phyloP scores from a whole-genome alignment of 2,329 filamentous ascomycete species.

The Pseudogymnoascus sp. region DNA sequence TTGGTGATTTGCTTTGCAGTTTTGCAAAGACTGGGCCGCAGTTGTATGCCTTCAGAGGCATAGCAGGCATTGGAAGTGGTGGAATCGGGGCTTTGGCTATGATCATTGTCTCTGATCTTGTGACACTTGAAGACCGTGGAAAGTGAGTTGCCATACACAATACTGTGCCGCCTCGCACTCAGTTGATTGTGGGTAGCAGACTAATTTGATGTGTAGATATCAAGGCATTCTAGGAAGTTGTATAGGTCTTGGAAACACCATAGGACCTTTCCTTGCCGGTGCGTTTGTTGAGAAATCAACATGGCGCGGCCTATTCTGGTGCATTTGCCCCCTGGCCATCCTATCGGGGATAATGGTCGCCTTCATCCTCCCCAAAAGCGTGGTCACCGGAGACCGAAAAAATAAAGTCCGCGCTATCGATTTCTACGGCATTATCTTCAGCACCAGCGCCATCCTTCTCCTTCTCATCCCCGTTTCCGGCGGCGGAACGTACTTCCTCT shows the following conservation, averaged over 20 bases:
- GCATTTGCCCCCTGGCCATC: slow-evolving; percentile 45
- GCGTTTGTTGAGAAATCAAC: slow-evolving; percentile 32
- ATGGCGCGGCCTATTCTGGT: slow-evolving; percentile 41
- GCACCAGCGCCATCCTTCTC: slow-evolving; percentile 50
- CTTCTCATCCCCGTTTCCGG: slow-evolving; percentile 58
- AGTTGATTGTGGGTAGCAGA: not conserved
- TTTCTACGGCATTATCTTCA: slow-evolving; percentile 48
- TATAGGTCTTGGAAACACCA: slow-evolving; percentile 36
- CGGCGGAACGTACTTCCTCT: slow-evolving; percentile 49
- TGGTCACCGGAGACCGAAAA: slow-evolving; percentile 39
- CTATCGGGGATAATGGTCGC: slow-evolving; percentile 39
- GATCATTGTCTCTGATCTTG: slow-evolving; percentile 56
- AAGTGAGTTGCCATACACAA: slow-evolving; percentile 33
- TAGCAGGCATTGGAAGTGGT: slow-evolving; percentile 55
- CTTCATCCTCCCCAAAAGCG: slow-evolving; percentile 45
- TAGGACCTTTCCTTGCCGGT: slow-evolving; percentile 39
- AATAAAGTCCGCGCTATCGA: slow-evolving; percentile 51
- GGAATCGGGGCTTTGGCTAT: slow-evolving; percentile 52
- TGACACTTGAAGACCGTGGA: slow-evolving; percentile 51
- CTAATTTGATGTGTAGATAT: slow-evolving; percentile 22
- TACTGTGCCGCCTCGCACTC: not conserved
- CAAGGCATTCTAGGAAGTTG: slow-evolving; percentile 37
- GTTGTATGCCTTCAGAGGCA: slow-evolving; percentile 54
- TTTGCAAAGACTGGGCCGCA: slow-evolving; percentile 47
- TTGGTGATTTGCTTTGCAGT: slow-evolving; percentile 54